Evolutionary conservation across 1,284 basidiomycete species (phyloP).

Genomic region (Heliocybe sulcata): DNA sequence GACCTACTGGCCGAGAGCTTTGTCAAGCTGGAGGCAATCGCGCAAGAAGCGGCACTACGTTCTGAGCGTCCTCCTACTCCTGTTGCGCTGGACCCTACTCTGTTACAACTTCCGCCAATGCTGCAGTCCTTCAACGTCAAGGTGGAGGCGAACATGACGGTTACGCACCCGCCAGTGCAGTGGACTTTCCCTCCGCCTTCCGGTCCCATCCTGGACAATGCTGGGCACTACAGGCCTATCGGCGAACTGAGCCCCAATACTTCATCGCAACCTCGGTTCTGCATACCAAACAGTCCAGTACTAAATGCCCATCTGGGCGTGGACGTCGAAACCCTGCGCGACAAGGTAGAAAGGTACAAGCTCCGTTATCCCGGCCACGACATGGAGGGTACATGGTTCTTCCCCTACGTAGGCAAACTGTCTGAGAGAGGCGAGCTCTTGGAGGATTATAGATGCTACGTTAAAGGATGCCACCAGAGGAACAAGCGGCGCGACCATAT

Average conservation of each 20-base stretch:
- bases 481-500: conserved; percentile 70
- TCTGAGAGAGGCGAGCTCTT: conserved; percentile 46
- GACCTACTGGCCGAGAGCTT: background rate
- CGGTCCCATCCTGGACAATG: too few species aligned
- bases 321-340: conserved; percentile 39
- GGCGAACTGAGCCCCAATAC: background rate
- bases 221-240: background rate
- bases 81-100: background rate
- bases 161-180: too few species aligned
- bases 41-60: background rate
- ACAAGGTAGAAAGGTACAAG: conserved; percentile 45
- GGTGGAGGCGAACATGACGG: too few species aligned
- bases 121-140: too few species aligned
- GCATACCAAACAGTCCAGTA: conserved; percentile 16
- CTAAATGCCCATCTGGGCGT: conserved; percentile 53
- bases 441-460: conserved; percentile 58
- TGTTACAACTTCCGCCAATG: background rate
- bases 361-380: conserved; percentile 41
- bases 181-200: too few species aligned
- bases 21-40: background rate
- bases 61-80: background rate
- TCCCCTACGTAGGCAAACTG: conserved; percentile 57
- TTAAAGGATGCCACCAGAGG: conserved; percentile 50
- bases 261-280: background rate
- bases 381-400: conserved; percentile 55